phyloP scores from a whole-genome alignment of 2,329 filamentous ascomycete genomes.

The Penicillium expansum region DNA sequence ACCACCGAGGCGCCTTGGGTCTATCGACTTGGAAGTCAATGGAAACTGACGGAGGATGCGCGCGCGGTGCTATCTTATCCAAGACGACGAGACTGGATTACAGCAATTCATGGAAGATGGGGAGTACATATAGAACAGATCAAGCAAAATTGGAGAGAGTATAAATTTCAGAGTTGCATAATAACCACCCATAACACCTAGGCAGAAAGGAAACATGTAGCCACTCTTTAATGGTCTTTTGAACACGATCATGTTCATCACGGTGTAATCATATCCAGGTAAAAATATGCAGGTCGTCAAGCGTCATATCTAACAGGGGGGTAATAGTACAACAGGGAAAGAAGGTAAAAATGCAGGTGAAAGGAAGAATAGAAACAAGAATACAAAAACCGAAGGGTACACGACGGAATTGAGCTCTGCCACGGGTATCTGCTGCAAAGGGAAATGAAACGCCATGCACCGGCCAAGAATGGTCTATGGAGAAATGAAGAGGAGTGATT shows the following conservation, averaged over 20 bases:
- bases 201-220: background rate
- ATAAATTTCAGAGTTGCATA: background rate
- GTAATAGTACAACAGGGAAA: background rate
- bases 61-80: background rate
- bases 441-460: conserved; percentile 22
- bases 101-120: background rate
- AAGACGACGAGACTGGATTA: background rate
- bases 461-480: conserved; percentile 12
- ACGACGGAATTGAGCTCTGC: conserved; percentile 11
- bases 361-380: background rate
- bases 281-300: conserved; percentile 19
- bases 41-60: background rate
- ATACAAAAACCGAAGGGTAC: conserved; percentile 3
- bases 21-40: background rate
- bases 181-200: background rate
- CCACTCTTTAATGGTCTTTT: background rate
- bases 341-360: conserved; percentile 1
- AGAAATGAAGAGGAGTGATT: background rate
- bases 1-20: too few species aligned
- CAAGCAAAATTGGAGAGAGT: background rate
- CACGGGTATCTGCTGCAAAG: conserved; percentile 23
- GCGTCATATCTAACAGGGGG: conserved; percentile 9
- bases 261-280: conserved; percentile 3
- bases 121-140: background rate
- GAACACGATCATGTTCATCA: background rate